Conservation (phyloP, 306 rosid species). For the Citrullus amarus region DNA sequence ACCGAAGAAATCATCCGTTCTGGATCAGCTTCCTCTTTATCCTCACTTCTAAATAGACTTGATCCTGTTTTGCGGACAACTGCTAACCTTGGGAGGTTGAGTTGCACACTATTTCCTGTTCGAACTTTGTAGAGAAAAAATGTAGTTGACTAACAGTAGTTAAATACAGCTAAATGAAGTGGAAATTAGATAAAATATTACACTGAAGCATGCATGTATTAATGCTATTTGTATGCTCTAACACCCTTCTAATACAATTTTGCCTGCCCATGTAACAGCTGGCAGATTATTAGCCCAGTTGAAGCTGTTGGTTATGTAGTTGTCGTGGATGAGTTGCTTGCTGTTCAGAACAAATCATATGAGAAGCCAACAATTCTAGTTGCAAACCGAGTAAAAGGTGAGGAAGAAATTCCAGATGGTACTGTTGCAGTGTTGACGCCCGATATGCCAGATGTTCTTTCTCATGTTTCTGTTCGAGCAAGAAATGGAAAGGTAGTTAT, state of each 20-base stretch:
- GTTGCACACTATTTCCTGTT: slow-evolving; percentile 4
- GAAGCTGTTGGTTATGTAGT: slow-evolving; percentile 81
- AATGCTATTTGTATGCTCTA: background rate
- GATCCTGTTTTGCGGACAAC: slow-evolving; percentile 90
- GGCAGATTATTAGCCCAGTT: slow-evolving; percentile 97
- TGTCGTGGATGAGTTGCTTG: slow-evolving; percentile 80
- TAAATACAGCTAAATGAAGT: background rate
- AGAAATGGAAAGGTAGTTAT: slow-evolving; percentile 78
- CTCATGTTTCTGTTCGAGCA: slow-evolving; percentile 99
- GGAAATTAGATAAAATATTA: background rate
- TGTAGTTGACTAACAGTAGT: background rate
- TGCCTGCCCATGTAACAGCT: slow-evolving; percentile 43
- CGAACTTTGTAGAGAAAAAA: slow-evolving; percentile 15
- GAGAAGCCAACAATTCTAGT: slow-evolving; percentile 82
- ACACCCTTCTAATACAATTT: slow-evolving; percentile 25
- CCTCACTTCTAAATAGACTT: slow-evolving; percentile 75
- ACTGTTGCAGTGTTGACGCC: slow-evolving; percentile 95
- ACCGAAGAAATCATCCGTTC: slow-evolving; percentile 97
- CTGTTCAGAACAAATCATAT: slow-evolving; percentile 77
- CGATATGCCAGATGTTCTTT: slow-evolving; percentile 96
- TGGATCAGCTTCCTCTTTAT: slow-evolving; percentile 94
- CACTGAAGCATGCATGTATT: background rate
- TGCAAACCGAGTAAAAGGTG: slow-evolving; percentile 80
- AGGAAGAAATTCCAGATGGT: slow-evolving; percentile 99
- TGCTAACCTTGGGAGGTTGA: slow-evolving; percentile 91